Percentiles rank a stretch among this genome's conserved stretches.
Evolutionary conservation across 2,329 filamentous ascomycete genomes (phyloP).

Genomic region (Phaeosphaeriaceae sp.): DNA sequence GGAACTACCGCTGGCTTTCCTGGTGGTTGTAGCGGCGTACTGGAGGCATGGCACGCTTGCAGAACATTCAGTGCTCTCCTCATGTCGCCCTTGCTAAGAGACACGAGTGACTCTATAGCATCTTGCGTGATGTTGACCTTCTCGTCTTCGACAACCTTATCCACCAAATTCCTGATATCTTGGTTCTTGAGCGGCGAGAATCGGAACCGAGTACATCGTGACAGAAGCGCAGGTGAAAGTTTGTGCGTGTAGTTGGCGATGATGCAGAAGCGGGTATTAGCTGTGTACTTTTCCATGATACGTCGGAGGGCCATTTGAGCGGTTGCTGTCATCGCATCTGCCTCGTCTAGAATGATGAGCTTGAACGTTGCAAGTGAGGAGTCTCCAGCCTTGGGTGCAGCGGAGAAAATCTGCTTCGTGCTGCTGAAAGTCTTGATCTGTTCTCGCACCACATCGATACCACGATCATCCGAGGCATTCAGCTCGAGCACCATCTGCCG

Average conservation of each 20-base stretch:
- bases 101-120: slow-evolving; percentile 83
- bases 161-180: slow-evolving; percentile 85
- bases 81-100: slow-evolving; percentile 95
- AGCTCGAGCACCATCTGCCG: slow-evolving; percentile 98
- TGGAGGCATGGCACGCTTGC: slow-evolving; percentile 95
- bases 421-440: slow-evolving; percentile 99
- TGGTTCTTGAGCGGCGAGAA: slow-evolving; percentile 91
- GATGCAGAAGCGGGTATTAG: slow-evolving; percentile 96
- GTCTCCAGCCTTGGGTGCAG: slow-evolving; percentile 58
- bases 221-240: slow-evolving; percentile 88
- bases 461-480: slow-evolving; percentile 95
- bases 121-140: slow-evolving; percentile 81
- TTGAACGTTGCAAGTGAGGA: slow-evolving; percentile 78
- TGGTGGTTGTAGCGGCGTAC: slow-evolving; percentile 64
- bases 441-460: slow-evolving; percentile 93
- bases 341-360: slow-evolving; percentile 96
- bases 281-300: slow-evolving; percentile 99
- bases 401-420: slow-evolving; percentile 96
- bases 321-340: slow-evolving; percentile 99
- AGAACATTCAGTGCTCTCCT: slow-evolving; percentile 91
- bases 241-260: slow-evolving; percentile 99
- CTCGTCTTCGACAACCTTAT: slow-evolving; percentile 89
- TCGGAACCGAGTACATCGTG: slow-evolving; percentile 90
- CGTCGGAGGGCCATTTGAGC: slow-evolving; percentile 96
- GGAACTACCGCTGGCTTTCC: slow-evolving; percentile 55